Evolutionary conservation across 371 early-diverging fungal species (phyloP).

Genomic region (Capillidium heterosporum): DNA sequence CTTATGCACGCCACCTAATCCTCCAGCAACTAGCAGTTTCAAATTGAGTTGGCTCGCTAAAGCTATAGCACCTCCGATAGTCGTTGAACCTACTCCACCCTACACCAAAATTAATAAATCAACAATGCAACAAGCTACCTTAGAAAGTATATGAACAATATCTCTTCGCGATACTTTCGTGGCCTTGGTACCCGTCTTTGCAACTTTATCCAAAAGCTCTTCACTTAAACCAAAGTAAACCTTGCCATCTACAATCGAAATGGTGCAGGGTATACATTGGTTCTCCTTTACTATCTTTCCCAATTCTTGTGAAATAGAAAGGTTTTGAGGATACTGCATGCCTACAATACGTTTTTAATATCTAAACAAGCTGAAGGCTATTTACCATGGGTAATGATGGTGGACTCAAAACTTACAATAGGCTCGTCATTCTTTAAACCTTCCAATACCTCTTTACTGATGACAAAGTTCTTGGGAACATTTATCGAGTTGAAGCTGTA

Average conservation of each 20-base stretch:
- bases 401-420: slow-evolving; percentile 83
- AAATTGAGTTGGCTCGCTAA: slow-evolving; percentile 73
- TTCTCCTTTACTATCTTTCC: slow-evolving; percentile 49
- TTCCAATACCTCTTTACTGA: slow-evolving; percentile 17
- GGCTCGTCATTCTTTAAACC: slow-evolving; percentile 46
- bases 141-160: slow-evolving; percentile 47
- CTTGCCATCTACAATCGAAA: slow-evolving; percentile 70
- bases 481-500: too few species aligned
- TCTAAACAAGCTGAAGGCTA: neutral
- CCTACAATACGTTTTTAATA: slow-evolving; percentile 16
- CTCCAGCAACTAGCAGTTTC: slow-evolving; percentile 83
- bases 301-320: slow-evolving; percentile 59
- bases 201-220: slow-evolving; percentile 40
- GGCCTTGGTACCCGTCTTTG: slow-evolving; percentile 33
- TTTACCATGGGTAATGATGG: slow-evolving; percentile 81
- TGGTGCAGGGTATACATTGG: slow-evolving; percentile 74
- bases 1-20: slow-evolving; percentile 91
- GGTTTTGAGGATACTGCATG: slow-evolving; percentile 87
- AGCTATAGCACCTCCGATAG: slow-evolving; percentile 78
- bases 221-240: slow-evolving; percentile 29
- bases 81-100: slow-evolving; percentile 54
- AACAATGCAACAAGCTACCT: slow-evolving; percentile 14
- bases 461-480: neutral
- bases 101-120: slow-evolving; percentile 7
- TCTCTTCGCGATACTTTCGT: slow-evolving; percentile 74